Evolutionary conservation across 768 basidiomycete species (phyloP), one percentile per base, ranked within the genome.

Genomic region (Gloeopeniophorella convolvens): DNA sequence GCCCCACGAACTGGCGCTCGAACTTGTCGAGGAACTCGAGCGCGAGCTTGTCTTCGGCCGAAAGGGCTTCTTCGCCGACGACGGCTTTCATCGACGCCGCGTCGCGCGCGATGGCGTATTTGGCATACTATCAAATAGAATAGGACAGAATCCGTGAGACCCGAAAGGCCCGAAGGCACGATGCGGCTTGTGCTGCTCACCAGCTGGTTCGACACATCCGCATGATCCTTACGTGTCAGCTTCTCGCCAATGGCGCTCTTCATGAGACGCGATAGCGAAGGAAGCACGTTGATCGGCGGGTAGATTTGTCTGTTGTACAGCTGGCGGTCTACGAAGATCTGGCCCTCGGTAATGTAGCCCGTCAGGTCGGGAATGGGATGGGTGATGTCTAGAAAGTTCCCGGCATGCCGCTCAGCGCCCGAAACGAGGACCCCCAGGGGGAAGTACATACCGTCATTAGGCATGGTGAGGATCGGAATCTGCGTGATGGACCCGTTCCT

Each of bases 281-380:
- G 96, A 40, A 99, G 77, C 53, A 99, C 95, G 72, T 99, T 99
- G 77, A 99, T 98, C 42, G 96, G 96, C 30, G 96, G 96, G 72
- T 97, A 98, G 66, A 98, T 94, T 68, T 93, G 91, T 62, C 87
- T 76, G 74, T 99, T 97, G 78, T 96, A 77, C 66, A 99, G 73
- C 68, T 96, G 91, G 57, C 96, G 85, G 75, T 99, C 96, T 63
- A 99, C 89, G 68, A 85, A 95, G 72, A 99, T 96, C 72, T 99
- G 96, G 43, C 96, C 96, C 76, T 98, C 95, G 43, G 94, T 94
- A 68, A 99, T 99, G 71, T 98, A 99, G 45, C 96, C 96, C 57
- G 95, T 98, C 68, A 98, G 76, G 80, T 97, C 95, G 64, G 95
- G 95, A 70, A 99, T 97, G 52, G 96, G 96, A 71, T 99, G 96